Evolutionary conservation across 2,329 filamentous ascomycete genomes (phyloP).

Genomic region (Sporothrix dimorphospora): DNA sequence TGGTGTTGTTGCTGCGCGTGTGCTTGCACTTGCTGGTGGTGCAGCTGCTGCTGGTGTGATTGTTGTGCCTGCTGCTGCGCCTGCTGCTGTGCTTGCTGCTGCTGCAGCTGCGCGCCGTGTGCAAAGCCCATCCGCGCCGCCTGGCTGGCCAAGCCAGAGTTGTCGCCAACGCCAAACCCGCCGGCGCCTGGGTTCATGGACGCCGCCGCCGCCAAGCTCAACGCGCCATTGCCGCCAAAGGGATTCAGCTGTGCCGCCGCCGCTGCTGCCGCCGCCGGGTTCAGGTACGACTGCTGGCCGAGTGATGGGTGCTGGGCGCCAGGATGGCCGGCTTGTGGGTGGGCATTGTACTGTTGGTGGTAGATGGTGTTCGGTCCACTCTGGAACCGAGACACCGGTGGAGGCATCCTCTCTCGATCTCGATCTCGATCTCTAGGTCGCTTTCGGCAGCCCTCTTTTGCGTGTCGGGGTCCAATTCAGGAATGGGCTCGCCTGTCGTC

Average conservation of each 20-base stretch:
- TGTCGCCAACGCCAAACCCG: conserved; percentile 55
- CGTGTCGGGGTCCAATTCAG: background rate
- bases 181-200: conserved; percentile 52
- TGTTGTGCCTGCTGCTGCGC: conserved; percentile 55
- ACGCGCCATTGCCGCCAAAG: conserved; percentile 62
- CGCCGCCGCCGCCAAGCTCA: conserved; percentile 49
- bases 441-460: background rate
- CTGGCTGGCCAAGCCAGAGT: conserved; percentile 79
- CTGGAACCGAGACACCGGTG: conserved; percentile 51
- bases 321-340: conserved; percentile 52
- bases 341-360: conserved; percentile 58
- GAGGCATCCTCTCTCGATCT: conserved; percentile 42
- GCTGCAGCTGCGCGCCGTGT: conserved; percentile 64
- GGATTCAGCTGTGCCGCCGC: conserved; percentile 61
- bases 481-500: background rate
- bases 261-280: conserved; percentile 45
- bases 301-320: conserved; percentile 56
- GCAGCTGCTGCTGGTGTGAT: conserved; percentile 40
- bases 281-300: conserved; percentile 72
- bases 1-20: conserved; percentile 63
- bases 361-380: conserved; percentile 52
- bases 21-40: conserved; percentile 54
- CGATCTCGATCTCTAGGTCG: background rate
- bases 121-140: conserved; percentile 87
- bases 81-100: conserved; percentile 62